These are phyloP conservation scores for Amanita polypyramis DNA, from an alignment of 768 basidiomycete genomes.

Conservation along the genomic window DNA sequence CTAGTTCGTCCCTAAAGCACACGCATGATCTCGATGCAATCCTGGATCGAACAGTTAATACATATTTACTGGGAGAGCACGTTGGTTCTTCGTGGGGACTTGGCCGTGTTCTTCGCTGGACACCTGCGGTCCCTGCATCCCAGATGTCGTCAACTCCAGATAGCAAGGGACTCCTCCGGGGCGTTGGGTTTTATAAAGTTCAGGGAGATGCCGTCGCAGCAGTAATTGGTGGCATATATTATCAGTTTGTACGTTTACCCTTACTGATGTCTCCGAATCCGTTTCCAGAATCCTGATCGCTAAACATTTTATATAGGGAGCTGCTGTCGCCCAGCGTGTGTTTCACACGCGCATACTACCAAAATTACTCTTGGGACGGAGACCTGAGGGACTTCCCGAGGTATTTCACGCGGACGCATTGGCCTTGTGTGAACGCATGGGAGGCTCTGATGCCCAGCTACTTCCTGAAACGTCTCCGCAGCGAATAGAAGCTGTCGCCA, in stretches of 20 bases:
- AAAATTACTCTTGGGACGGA: constrained; percentile 21
- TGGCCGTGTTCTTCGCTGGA: constrained; percentile 67
- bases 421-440: constrained; percentile 35
- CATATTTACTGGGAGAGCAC: constrained; percentile 62
- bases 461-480: neutral
- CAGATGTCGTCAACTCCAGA: constrained; percentile 20
- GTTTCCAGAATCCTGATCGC: constrained; percentile 2
- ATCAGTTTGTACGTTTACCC: constrained; percentile 61
- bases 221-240: constrained; percentile 64
- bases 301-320: constrained; percentile 26
- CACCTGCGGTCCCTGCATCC: constrained; percentile 38
- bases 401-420: constrained; percentile 38
- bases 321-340: constrained; percentile 33
- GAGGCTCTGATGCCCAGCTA: constrained; percentile 28
- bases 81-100: constrained; percentile 70
- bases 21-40: constrained; percentile 51
- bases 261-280: neutral
- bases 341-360: constrained; percentile 43
- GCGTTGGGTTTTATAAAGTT: constrained; percentile 67
- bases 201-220: constrained; percentile 71
- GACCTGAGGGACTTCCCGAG: constrained; percentile 29
- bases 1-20: constrained; percentile 33
- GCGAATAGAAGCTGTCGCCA: neutral
- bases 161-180: constrained; percentile 28
- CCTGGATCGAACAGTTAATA: constrained; percentile 46